These are phyloP conservation scores for Pinguiococcus pyrenoidosus DNA, from an alignment of 108 stramenopile species.

Conservation along the genomic window DNA sequence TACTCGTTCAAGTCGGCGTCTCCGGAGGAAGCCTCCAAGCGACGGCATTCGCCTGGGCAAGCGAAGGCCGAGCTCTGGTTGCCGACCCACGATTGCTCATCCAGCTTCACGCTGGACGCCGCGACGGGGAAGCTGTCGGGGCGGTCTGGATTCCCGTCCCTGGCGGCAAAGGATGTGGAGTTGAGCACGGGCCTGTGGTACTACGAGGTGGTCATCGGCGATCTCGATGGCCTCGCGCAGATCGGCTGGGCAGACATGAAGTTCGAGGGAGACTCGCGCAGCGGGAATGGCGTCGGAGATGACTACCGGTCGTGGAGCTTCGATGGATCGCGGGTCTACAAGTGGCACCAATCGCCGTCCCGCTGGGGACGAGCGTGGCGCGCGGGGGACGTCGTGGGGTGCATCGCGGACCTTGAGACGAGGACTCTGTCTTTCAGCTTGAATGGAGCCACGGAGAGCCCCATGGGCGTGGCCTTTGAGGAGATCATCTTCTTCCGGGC, in stretches of 20 bases:
- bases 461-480: background rate
- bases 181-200: background rate
- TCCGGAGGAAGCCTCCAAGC: too few species aligned
- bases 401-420: background rate
- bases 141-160: background rate
- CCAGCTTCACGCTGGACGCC: too few species aligned
- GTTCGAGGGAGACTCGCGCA: background rate
- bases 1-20: too few species aligned
- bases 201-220: background rate
- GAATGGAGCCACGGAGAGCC: background rate
- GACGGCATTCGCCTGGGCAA: too few species aligned
- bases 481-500: background rate
- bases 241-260: background rate
- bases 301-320: background rate
- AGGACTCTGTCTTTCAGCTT: background rate
- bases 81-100: too few species aligned
- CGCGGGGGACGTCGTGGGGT: background rate
- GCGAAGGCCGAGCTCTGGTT: too few species aligned
- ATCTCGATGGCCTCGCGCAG: background rate
- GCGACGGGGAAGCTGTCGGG: too few species aligned
- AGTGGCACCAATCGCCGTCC: background rate
- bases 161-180: background rate
- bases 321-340: background rate
- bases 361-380: background rate
- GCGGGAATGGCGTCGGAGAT: background rate